Base-by-base conservation (phyloP, 1,284 basidiomycete species). In the Inonotus obliquus region DNA sequence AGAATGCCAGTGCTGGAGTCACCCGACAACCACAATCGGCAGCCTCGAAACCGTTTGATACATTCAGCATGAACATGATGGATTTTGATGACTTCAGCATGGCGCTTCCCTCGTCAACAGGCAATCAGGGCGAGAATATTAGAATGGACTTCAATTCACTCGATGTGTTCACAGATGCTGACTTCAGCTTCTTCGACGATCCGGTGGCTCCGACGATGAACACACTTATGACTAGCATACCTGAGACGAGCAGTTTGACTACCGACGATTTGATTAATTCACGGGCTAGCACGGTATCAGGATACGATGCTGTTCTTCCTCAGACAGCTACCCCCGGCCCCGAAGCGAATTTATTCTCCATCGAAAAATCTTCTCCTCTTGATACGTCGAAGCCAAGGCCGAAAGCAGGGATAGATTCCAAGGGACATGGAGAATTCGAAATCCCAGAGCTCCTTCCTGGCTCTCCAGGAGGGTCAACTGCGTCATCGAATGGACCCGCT, bases 111-210 rank as follows among this genome's bases (percentile, higher is more conserved):
- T 21, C 49, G 13, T 25, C 57, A 48, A 29, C 45, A 27, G 32
- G 14, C 27, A 19, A 47, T 38, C 39, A 19, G 23, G 25, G 47
- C 32, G 51, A 39, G 23, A 49, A 7, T 41, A 49, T 59, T 21
- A 57, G 53, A 48, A 48, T 57, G 19, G 57, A 63, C 41, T 52
- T 62, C 48, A 84, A 85, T 41, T 80, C 79, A 14, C 70, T 71
- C 49, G 71, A 67, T 27, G 69, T 71, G 11, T 86, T 91, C 67
- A 91, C 89, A 0, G 89, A 91, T 57, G 89, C 89, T 60, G 89
- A 91, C 70, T 91, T 91, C 69, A 86, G 80, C 69, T 91, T 89
- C 70, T 91, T 89, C 67, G 87, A 90, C 68, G 76, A 76, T 48
- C 82, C 81, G 17, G 61, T 53, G 14, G 21, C 17, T 35, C 29